Evolutionary conservation across 164 flowering plant species (phyloP).

Genomic region (Macadamia tetraphylla): DNA sequence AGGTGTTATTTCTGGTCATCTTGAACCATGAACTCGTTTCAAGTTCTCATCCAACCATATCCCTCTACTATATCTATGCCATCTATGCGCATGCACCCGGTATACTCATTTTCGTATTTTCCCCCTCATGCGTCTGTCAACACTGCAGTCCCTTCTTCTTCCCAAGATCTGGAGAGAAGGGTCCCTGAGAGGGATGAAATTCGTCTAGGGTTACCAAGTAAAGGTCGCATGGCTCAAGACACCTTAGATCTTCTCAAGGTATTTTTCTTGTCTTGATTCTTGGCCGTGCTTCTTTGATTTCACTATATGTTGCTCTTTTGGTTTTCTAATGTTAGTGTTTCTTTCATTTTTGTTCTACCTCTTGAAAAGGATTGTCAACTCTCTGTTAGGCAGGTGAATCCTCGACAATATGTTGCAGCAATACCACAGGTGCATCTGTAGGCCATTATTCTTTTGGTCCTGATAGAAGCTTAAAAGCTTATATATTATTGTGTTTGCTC

Average conservation of each 20-base stretch:
- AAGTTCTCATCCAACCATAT: slow-evolving; percentile 6
- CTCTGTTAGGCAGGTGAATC: slow-evolving; percentile 80
- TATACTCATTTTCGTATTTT: slow-evolving; percentile 9
- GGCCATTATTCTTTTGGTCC: not conserved
- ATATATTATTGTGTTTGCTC: not conserved
- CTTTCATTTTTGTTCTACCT: not conserved
- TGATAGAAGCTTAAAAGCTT: too few relatives aligned
- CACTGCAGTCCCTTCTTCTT: slow-evolving; percentile 16
- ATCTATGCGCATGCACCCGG: slow-evolving; percentile 3
- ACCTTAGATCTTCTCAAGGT: slow-evolving; percentile 92
- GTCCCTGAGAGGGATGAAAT: slow-evolving; percentile 43
- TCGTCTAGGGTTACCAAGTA: slow-evolving; percentile 89
- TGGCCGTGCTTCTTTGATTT: not conserved
- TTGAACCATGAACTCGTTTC: slow-evolving; percentile 4
- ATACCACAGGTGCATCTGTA: slow-evolving; percentile 68
- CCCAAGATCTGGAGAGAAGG: slow-evolving; percentile 20
- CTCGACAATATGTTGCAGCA: slow-evolving; percentile 91
- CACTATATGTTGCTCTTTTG: not conserved
- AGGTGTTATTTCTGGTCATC: not conserved
- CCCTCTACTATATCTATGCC: not conserved
- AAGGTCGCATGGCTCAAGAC: slow-evolving; percentile 85
- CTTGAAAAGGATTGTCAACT: slow-evolving; percentile 79
- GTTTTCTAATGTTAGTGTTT: not conserved
- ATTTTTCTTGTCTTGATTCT: not conserved
- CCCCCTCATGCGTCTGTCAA: slow-evolving; percentile 14